Evolutionary conservation across 2,329 filamentous ascomycete genomes (phyloP), one percentile per base, ranked within the genome.

Genomic region (Xylaria sp.): DNA sequence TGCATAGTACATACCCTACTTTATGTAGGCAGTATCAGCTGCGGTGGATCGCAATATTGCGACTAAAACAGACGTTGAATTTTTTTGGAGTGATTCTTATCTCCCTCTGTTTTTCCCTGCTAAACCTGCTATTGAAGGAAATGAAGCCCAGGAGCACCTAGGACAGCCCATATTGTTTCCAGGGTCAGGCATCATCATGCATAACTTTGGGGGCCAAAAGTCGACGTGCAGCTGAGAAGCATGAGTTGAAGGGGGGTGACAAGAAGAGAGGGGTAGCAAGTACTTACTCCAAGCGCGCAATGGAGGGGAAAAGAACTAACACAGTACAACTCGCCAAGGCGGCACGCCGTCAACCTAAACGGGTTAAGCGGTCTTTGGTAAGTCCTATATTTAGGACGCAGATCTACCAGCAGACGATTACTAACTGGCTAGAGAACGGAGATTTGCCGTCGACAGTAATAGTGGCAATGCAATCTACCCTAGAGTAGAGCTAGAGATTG

Each of bases 381-480:
- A 28, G 62, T 54, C 62, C 66, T 69, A 69, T 57, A 58, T 28
- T 64, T 64, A 64, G 61, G 28, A 54, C 46, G 41, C 15, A 46
- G 41, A 46, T 46, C 41, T 18, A 4, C 28, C 28, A 28, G 28
- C 5, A 46, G 6, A n/a, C 18, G 41, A 46, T 46, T 46, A 46
- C 41, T 46, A 46, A 46, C 15, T 18, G 18, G 13, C 13, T n/a
- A n/a, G 41, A 46, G 41, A n/a, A 46, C 18, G 15, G 41, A 46
- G 18, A 46, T 46, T 46, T n/a, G 41, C 41, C 41, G 41, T 18
- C 41, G 13, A 46, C 41, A n/a, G 15, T 18, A 18, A 37, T 37
- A 37, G 34, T 37, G 34, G 34, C 34, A 28, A 28, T 28, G 5
- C 5, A 37, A 37, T 37, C 34, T 37, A 37, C 34, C 34, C 34